Evolutionary conservation across 2,329 filamentous ascomycete species (phyloP), one percentile per base, ranked within the genome.

Genomic region (Calycina marina): DNA sequence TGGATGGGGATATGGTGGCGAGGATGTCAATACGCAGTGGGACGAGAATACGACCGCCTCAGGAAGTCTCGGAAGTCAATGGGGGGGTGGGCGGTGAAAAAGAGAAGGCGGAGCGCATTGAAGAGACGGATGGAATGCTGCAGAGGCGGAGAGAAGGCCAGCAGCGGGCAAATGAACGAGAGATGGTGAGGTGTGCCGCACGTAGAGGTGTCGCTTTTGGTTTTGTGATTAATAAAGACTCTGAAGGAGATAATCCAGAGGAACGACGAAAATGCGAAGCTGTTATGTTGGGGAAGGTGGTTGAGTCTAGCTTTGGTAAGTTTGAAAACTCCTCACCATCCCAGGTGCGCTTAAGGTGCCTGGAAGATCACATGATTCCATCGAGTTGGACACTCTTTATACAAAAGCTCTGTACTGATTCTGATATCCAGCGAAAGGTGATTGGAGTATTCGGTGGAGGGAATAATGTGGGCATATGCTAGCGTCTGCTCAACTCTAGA

Each of bases 11-110:
- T n/a, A 22, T 22, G 20, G 8, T 22, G n/a, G 20, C n/a, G 20
- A 8, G 20, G 20, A 22, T n/a, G 20, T 22, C 20, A 22, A 25
- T 22, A 4, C 20, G 16, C 4, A 20, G 10, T 2, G 35, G 35
- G 15, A 32, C 31, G 11, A 32, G 24, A n/a, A 38, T 34, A 14
- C 30, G 35, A 14, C 37, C 28, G 11, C 22, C 32, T 9, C 40
- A 40, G 24, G 28, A 35, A 3, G 20, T 24, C 17, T 36, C 36
- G 9, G 26, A 39, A 12, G 63, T 71, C 38, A 72, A 72, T 31
- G 65, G 63, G 26, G 68, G 65, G 36, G 57, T 70, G 0, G 60
- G 66, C 12, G 67, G 69, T 2, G 67, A 71, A 40, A 68, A 67
- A 35, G 65, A 67, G 0, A 52, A 59, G 39, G 63, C 63, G 4